Evolutionary conservation across 2,329 filamentous ascomycete genomes (phyloP), one percentile per base, ranked within the genome.

Genomic region (Juglanconis juglandina): DNA sequence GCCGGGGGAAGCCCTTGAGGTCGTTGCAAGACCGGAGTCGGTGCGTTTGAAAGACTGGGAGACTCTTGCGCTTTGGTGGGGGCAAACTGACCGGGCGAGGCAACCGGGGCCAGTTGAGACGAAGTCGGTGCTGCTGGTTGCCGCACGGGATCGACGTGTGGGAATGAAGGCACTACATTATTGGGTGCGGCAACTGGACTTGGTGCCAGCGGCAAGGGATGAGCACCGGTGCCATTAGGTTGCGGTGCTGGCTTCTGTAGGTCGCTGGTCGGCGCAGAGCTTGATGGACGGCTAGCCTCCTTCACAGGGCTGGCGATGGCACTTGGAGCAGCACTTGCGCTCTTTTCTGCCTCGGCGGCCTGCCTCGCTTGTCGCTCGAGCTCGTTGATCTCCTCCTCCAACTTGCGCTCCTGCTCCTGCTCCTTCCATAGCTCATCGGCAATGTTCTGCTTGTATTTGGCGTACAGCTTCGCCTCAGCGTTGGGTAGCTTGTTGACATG

Each of bases 391-490:
- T 96, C 89, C 61, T 79, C 79, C 71, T 87, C 83, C 48, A 94
- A 75, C 17, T 76, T 76, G 33, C 83, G 81, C 69, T 88, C 89
- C 55, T 79, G 81, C 61, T 80, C 81, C 76, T 97, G 93, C 63
- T 95, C 88, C 58, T 89, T 84, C 61, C 83, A 80, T 61, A 97
- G 90, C 68, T 88, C 83, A 59, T 79, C 77, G n/a, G 92, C 81
- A 53, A 88, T 79, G 48, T 87, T 79, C 50, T 89, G 85, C 64
- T 87, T 83, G 71, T 96, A 97, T 63, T 85, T 82, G 11, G 84
- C 81, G 70, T 95, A 96, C 1, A 96, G 80, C 65, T 88, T 86
- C 60, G 88, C 81, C 52, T 96, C 83, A 49, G 96, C 76, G 34
- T 81, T 77, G 1, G 90, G 89, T 2, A 96, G 79, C 64, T 89